Evolutionary conservation across 2,329 filamentous ascomycete species (phyloP).

Genomic region (Alternaria arborescens): DNA sequence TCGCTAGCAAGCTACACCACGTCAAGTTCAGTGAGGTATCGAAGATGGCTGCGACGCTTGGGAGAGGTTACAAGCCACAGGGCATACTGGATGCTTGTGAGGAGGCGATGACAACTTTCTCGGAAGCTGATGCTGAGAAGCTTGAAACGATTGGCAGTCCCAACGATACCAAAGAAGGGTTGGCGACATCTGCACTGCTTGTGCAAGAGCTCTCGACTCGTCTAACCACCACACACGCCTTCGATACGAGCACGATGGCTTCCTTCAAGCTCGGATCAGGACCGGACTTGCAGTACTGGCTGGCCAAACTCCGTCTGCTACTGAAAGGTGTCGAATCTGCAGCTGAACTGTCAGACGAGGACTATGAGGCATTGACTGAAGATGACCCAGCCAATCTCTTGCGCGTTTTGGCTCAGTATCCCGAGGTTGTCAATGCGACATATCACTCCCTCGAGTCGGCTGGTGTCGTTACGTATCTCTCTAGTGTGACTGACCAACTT

Average conservation of each 20-base stretch:
- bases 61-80: conserved; percentile 73
- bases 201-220: conserved; percentile 41
- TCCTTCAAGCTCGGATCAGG: conserved; percentile 43
- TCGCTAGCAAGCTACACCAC: conserved; percentile 74
- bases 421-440: conserved; percentile 37
- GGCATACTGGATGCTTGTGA: conserved; percentile 68
- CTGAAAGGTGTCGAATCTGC: conserved; percentile 21
- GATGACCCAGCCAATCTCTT: conserved; percentile 40
- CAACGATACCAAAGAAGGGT: conserved; percentile 15
- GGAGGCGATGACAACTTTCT: conserved; percentile 22
- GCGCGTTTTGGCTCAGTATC: conserved; percentile 41
- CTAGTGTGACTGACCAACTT: conserved; percentile 37
- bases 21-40: conserved; percentile 78
- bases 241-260: conserved; percentile 34
- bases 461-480: conserved; percentile 39
- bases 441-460: conserved; percentile 41
- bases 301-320: conserved; percentile 31
- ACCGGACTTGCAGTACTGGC: conserved; percentile 43
- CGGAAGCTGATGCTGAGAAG: conserved; percentile 33
- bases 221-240: conserved; percentile 31
- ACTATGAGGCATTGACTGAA: conserved; percentile 33
- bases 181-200: conserved; percentile 37
- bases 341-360: conserved; percentile 29
- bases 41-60: conserved; percentile 36
- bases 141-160: conserved; percentile 25